These are phyloP conservation scores for Starmerella apis DNA, from an alignment of 805 yeast genomes.

Conservation along the genomic window DNA sequence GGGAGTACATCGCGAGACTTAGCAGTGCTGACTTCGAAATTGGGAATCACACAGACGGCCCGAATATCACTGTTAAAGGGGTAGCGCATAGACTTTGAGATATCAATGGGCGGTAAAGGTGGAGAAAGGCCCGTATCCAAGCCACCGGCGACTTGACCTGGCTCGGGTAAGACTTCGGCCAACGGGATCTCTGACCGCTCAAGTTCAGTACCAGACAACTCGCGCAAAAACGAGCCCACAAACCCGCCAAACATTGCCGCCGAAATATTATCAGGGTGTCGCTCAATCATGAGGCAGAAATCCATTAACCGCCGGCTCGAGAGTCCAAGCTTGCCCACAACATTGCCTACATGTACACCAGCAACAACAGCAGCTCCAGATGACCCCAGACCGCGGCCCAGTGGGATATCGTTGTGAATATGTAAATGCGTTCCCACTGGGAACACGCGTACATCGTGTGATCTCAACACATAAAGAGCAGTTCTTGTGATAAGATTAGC, in stretches of 20 bases:
- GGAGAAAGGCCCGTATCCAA: conserved; percentile 58
- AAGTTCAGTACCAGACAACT: conserved; percentile 58
- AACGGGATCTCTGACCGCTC: conserved; percentile 74
- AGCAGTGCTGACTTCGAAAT: conserved; percentile 90
- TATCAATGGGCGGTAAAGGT: conserved; percentile 70
- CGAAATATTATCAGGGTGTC: conserved; percentile 96
- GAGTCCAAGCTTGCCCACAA: conserved; percentile 62
- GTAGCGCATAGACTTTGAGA: conserved; percentile 83
- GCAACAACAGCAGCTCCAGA: conserved; percentile 98
- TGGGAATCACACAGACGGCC: conserved; percentile 85
- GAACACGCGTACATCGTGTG: conserved; percentile 63
- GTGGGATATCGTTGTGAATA: conserved; percentile 83
- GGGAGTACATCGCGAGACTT: conserved; percentile 86
- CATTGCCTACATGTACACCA: conserved; percentile 84
- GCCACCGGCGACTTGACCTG: conserved; percentile 45
- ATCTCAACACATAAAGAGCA: conserved; percentile 81
- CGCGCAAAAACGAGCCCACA: conserved; percentile 87
- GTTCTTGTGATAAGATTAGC: conserved; percentile 83
- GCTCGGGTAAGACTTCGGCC: conserved; percentile 70
- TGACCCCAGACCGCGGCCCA: conserved; percentile 95
- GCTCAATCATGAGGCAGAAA: conserved; percentile 91
- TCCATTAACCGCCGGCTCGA: conserved; percentile 78
- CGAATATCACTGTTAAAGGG: conserved; percentile 70
- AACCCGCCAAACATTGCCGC: conserved; percentile 99
- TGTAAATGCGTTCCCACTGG: conserved; percentile 75